A percentile compares a stretch with the other conserved stretches of the same genome.
Evolutionary conservation across 2,329 filamentous ascomycete genomes (phyloP).

Genomic region (Calonectria leucothoes): DNA sequence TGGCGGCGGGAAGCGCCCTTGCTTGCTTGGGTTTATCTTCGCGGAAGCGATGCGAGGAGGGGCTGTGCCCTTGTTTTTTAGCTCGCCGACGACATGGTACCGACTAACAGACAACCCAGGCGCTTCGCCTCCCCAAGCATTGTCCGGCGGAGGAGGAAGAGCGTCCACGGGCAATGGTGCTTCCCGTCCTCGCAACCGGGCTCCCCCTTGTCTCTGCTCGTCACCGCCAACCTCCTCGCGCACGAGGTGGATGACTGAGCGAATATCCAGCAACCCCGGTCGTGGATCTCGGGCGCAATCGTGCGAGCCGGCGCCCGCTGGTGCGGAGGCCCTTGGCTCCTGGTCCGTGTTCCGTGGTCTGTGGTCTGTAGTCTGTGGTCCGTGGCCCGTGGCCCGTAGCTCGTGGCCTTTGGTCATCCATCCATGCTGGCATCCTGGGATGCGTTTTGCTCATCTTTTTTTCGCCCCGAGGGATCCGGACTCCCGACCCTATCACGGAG

Average conservation of each 20-base stretch:
- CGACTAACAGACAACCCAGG: neutral
- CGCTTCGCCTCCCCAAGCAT: neutral
- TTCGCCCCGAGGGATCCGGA: slow-evolving; percentile 34
- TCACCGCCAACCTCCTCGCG: slow-evolving; percentile 37
- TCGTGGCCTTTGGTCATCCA: slow-evolving; percentile 25
- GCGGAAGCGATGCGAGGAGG: slow-evolving; percentile 11
- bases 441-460: slow-evolving; percentile 11
- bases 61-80: slow-evolving; percentile 15
- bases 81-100: slow-evolving; percentile 21
- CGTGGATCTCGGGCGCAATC: slow-evolving; percentile 37
- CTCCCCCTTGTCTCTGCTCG: slow-evolving; percentile 29
- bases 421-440: neutral
- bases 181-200: slow-evolving; percentile 16
- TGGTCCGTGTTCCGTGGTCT: slow-evolving; percentile 30
- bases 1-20: slow-evolving; percentile 17
- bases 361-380: slow-evolving; percentile 15
- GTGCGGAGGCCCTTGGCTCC: slow-evolving; percentile 36
- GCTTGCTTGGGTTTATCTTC: slow-evolving; percentile 18
- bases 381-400: slow-evolving; percentile 27
- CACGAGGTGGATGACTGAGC: slow-evolving; percentile 29
- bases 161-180: neutral
- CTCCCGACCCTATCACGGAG: slow-evolving; percentile 30
- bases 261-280: slow-evolving; percentile 40
- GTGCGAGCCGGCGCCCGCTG: slow-evolving; percentile 39
- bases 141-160: neutral